Percentiles rank a stretch among this genome's conserved stretches.
phyloP scores from a whole-genome alignment of 2,329 filamentous ascomycete genomes.

The Pseudogymnoascus sp. region DNA sequence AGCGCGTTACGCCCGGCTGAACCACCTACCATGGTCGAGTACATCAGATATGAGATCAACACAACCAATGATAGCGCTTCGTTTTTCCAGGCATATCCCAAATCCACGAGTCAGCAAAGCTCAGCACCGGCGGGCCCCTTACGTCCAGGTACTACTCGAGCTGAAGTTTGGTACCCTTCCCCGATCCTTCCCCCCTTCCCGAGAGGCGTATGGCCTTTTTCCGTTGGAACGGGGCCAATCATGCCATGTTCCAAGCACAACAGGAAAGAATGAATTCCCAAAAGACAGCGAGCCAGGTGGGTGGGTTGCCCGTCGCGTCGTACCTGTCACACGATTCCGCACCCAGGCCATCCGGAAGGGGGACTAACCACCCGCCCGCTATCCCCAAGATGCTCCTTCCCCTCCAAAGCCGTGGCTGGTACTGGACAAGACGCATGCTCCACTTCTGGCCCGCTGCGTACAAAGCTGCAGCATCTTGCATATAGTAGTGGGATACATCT shows the following conservation, averaged over 20 bases:
- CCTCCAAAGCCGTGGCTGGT: background rate
- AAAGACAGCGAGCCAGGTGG: too few relatives aligned
- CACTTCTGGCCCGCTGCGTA: conserved; percentile 2
- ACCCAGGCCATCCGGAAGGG: background rate
- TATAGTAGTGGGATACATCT: background rate
- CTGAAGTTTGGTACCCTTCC: background rate
- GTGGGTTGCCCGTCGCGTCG: background rate
- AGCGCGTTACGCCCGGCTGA: conserved; percentile 3
- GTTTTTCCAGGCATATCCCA: background rate
- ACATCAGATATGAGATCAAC: background rate
- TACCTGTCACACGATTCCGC: conserved; percentile 5
- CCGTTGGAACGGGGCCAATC: background rate
- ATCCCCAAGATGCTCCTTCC: background rate
- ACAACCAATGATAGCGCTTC: background rate
- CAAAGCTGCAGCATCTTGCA: background rate
- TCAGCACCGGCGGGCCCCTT: background rate
- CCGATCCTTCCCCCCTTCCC: background rate
- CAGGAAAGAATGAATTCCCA: too few relatives aligned
- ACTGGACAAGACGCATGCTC: background rate
- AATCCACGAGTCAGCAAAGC: background rate
- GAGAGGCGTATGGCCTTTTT: background rate
- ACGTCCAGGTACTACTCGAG: background rate
- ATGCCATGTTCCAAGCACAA: background rate
- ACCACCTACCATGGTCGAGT: background rate
- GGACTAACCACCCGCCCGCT: conserved; percentile 1